These are phyloP conservation scores for Endocalyx cinctus DNA, from an alignment of 2,329 filamentous ascomycete genomes.

Conservation along the genomic window DNA sequence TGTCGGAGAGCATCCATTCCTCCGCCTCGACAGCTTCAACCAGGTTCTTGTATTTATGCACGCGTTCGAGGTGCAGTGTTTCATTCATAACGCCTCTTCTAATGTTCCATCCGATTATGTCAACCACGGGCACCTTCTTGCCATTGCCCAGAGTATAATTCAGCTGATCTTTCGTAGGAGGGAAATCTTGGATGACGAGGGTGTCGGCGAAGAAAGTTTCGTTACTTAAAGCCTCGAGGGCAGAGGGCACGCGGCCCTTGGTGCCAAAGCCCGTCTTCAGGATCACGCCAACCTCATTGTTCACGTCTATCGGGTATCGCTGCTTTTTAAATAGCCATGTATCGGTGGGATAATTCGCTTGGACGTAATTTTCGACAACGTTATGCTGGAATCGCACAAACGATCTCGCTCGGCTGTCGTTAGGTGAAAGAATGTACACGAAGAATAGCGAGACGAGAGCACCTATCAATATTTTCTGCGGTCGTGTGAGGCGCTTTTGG, in stretches of 20 bases:
- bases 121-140: conserved; percentile 22
- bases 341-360: conserved; percentile 29
- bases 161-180: conserved; percentile 19
- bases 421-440: conserved; percentile 23
- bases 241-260: conserved; percentile 40
- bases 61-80: conserved; percentile 23
- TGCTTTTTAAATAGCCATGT: conserved; percentile 37
- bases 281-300: conserved; percentile 44
- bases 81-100: conserved; percentile 22
- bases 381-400: conserved; percentile 26
- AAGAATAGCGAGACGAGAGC: conserved; percentile 20
- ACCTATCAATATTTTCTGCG: conserved; percentile 22
- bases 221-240: conserved; percentile 42
- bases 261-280: conserved; percentile 56
- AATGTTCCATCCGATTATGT: conserved; percentile 30
- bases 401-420: conserved; percentile 23
- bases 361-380: conserved; percentile 23
- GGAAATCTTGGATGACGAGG: conserved; percentile 49
- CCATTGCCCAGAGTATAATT: conserved; percentile 19
- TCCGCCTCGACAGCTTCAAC: conserved; percentile 27
- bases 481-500: conserved; percentile 20
- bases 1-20: conserved; percentile 27
- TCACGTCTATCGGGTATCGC: conserved; percentile 39
- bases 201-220: conserved; percentile 36
- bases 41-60: conserved; percentile 27